Percentiles rank a stretch among this genome's conserved stretches.
Conservation (phyloP, 192 early-diverging fungal genomes). For the Coemansia sp. region DNA sequence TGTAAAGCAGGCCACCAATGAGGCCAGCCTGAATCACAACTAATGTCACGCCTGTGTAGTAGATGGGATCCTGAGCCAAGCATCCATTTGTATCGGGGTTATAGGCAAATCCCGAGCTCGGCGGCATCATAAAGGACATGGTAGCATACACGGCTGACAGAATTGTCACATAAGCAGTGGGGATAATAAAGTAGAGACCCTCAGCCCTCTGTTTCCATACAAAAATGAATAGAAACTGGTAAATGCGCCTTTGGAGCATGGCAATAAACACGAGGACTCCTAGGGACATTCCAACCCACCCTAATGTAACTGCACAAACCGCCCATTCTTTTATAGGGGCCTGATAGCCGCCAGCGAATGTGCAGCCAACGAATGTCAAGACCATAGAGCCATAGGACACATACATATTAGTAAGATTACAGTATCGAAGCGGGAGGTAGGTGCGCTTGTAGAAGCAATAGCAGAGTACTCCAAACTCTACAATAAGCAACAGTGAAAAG, state of each 20-base stretch:
- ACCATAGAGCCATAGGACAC: slow-evolving; percentile 33
- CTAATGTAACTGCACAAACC: slow-evolving; percentile 31
- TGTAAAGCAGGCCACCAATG: slow-evolving; percentile 21
- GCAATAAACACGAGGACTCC: slow-evolving; percentile 34
- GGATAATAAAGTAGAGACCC: slow-evolving; percentile 33
- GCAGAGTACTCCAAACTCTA: slow-evolving; percentile 20
- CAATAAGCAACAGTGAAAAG: neutral
- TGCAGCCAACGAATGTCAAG: slow-evolving; percentile 40
- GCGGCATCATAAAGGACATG: slow-evolving; percentile 25
- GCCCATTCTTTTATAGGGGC: slow-evolving; percentile 20
- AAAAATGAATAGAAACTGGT: slow-evolving; percentile 37
- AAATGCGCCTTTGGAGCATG: slow-evolving; percentile 36
- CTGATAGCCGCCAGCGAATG: slow-evolving; percentile 15
- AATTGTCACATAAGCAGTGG: slow-evolving; percentile 15
- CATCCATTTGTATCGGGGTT: slow-evolving; percentile 21
- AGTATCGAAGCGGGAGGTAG: slow-evolving; percentile 36
- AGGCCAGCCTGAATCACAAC: slow-evolving; percentile 24
- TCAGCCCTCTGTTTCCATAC: slow-evolving; percentile 22
- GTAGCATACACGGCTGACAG: slow-evolving; percentile 23
- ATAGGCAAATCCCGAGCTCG: slow-evolving; percentile 22
- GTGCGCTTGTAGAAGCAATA: slow-evolving; percentile 35
- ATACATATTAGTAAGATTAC: slow-evolving; percentile 42
- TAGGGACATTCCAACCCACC: slow-evolving; percentile 45
- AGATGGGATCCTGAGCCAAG: slow-evolving; percentile 17
- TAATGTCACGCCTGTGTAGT: slow-evolving; percentile 22